Evolutionary conservation across 2,329 filamentous ascomycete species (phyloP), one percentile per base, ranked within the genome.

Genomic region (Penicillium palitans): DNA sequence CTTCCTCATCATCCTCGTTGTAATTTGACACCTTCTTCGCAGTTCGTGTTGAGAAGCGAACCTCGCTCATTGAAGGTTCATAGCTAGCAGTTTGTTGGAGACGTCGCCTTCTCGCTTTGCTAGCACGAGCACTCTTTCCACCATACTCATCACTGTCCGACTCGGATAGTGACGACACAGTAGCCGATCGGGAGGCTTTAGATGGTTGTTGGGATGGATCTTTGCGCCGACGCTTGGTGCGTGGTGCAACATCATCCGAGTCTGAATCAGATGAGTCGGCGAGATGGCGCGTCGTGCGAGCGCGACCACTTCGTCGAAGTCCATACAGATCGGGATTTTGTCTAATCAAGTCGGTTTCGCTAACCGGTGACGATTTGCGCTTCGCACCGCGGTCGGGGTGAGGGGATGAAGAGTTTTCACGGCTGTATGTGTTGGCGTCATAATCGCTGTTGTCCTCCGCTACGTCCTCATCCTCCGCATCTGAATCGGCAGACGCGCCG

Each of bases 311-410:
- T 79, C 95, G 86, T 68, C 95, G 87, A 66, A 99, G 82, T 48
- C 95, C 95, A 79, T 98, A 99, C 9, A 99, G 82, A 77, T 96
- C 92, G 45, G 95, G 95, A 70, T 99, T 96, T 71, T 91, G 90
- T 69, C 88, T 84, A 68, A 98, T 96, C 71, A 87, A 93, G 47
- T 92, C 88, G 59, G 95, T 89, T 68, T 95, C 90, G 52, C 88
- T 87, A 39, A 84, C 76, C 73, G 71, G 82, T 74, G 65, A 82
- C 76, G 78, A 90, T 89, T 77, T 87, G 65, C 92, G 89, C 81
- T 96, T 96, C 61, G 82, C 77, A 50, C 83, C 84, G 71, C 86
- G 83, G 62, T 83, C 83, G 44, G 88, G 90, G 68, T 88, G 87
- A 68, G 86, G 84, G 47, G 91, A 95, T 70, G 85, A 86, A 64